These are phyloP conservation scores for Alternaria sp. DNA, from an alignment of 2,329 filamentous ascomycete genomes.

Conservation along the genomic window DNA sequence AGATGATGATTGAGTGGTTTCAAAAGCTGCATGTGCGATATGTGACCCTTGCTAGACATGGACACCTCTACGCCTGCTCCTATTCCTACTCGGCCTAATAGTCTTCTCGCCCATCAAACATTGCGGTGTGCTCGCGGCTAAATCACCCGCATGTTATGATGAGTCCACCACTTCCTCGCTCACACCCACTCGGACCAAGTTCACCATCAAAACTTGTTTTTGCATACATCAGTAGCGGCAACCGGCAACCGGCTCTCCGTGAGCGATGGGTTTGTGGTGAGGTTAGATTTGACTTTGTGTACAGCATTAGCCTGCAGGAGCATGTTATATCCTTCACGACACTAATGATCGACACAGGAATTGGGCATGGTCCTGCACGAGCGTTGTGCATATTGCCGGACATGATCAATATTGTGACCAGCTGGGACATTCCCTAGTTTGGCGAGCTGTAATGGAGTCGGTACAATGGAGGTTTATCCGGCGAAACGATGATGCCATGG, in stretches of 20 bases:
- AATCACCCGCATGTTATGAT: not conserved
- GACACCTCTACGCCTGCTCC: not conserved
- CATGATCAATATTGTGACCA: constrained; percentile 5
- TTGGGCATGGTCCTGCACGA: not conserved
- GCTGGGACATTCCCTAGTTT: not conserved
- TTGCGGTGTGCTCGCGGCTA: constrained; percentile 2
- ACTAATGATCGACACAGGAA: constrained; percentile 12
- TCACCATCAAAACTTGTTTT: not conserved
- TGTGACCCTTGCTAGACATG: not conserved
- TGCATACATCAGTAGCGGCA: not conserved
- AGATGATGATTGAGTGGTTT: not conserved
- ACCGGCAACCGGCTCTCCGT: not conserved
- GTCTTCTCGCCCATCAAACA: not conserved
- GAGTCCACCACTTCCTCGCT: not conserved
- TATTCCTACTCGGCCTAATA: constrained; percentile 1
- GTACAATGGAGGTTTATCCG: not conserved
- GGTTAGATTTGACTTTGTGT: constrained; percentile 16
- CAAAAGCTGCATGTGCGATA: not conserved
- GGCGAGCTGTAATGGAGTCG: not conserved
- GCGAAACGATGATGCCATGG: not conserved
- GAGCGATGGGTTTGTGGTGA: constrained; percentile 2
- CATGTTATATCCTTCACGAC: constrained; percentile 3
- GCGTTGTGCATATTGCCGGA: constrained; percentile 6
- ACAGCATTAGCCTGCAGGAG: constrained; percentile 3
- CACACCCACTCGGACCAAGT: not conserved